phyloP scores from a whole-genome alignment of 768 basidiomycete species.

The Leucocoprinus leucothites region DNA sequence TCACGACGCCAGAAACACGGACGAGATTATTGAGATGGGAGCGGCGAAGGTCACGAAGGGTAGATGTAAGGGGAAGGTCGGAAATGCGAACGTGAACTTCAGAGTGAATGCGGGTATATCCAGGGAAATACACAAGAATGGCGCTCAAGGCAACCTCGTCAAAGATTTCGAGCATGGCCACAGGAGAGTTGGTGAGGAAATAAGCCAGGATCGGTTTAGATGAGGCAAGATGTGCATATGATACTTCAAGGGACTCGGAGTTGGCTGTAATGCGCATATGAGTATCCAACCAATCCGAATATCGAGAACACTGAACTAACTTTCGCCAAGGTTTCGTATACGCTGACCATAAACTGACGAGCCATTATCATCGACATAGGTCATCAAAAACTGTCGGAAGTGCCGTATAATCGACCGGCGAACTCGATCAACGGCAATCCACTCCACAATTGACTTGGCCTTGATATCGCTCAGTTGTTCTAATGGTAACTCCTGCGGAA shows the following conservation, averaged over 20 bases:
- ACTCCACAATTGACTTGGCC: conserved; percentile 94
- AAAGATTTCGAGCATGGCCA: conserved; percentile 90
- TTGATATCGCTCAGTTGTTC: conserved; percentile 98
- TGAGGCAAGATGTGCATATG: conserved; percentile 89
- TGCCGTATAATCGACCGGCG: conserved; percentile 86
- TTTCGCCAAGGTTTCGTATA: conserved; percentile 92
- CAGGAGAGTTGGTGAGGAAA: conserved; percentile 93
- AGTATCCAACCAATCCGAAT: neutral
- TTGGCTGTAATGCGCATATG: conserved; percentile 58
- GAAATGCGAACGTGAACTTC: conserved; percentile 98
- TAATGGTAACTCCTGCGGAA: conserved; percentile 78
- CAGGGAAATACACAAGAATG: conserved; percentile 93
- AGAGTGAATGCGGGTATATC: conserved; percentile 95
- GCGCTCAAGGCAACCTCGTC: conserved; percentile 94
- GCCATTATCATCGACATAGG: conserved; percentile 90
- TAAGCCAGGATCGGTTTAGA: conserved; percentile 96
- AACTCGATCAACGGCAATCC: conserved; percentile 93
- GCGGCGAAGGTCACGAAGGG: conserved; percentile 91
- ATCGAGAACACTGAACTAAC: conserved; percentile 41
- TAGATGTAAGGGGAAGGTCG: conserved; percentile 85
- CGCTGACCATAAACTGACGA: conserved; percentile 92
- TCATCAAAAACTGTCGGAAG: conserved; percentile 94
- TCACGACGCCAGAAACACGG: conserved; percentile 94
- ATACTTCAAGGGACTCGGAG: conserved; percentile 95
- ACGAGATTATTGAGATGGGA: conserved; percentile 93